Percentiles rank a stretch among this genome's conserved stretches.
Evolutionary conservation across 345 rosid genomes (phyloP).

Genomic region (Aurinia saxatilis): DNA sequence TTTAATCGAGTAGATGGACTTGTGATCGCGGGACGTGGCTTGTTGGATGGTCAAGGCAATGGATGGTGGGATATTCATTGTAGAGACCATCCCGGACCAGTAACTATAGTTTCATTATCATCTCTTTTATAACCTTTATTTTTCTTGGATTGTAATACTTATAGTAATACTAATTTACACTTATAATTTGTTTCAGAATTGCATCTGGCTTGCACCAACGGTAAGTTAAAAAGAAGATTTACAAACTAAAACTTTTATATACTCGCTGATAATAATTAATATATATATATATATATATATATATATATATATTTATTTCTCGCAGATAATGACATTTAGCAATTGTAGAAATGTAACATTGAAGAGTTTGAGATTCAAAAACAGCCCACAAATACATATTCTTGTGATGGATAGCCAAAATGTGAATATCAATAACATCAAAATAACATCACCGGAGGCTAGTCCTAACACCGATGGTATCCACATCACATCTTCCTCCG

Average conservation of each 20-base stretch:
- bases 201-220: slow-evolving; percentile 25
- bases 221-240: too few species aligned
- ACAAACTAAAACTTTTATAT: too few species aligned
- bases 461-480: slow-evolving; percentile 42
- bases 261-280: too few species aligned
- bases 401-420: slow-evolving; percentile 19
- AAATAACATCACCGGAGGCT: slow-evolving; percentile 22
- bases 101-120: not conserved
- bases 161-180: not conserved
- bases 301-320: not conserved
- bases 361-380: slow-evolving; percentile 15
- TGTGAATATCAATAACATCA: slow-evolving; percentile 12
- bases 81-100: slow-evolving; percentile 20
- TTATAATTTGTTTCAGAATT: not conserved
- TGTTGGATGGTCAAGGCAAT: slow-evolving; percentile 34
- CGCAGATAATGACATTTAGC: slow-evolving; percentile 23
- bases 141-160: not conserved
- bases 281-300: too few species aligned
- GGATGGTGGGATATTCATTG: slow-evolving; percentile 37
- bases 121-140: not conserved
- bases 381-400: slow-evolving; percentile 30
- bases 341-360: slow-evolving; percentile 13
- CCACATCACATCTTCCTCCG: slow-evolving; percentile 27
- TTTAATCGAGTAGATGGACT: slow-evolving; percentile 22
- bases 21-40: slow-evolving; percentile 26